Evolutionary conservation across 2,329 filamentous ascomycete genomes (phyloP).

Genomic region (Phaeomoniella chlamydospora): DNA sequence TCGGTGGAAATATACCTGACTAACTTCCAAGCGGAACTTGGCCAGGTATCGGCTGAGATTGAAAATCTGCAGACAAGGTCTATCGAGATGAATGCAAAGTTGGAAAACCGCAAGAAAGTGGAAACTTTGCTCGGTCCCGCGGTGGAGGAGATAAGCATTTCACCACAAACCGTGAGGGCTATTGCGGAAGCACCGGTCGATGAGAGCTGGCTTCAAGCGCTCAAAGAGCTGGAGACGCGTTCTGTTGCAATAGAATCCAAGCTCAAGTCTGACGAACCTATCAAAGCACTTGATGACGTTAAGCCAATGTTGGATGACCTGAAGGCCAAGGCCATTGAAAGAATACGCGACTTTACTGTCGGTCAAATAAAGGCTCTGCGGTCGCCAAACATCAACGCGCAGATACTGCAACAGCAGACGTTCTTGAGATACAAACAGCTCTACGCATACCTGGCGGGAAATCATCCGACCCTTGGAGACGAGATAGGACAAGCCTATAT

Average conservation of each 20-base stretch:
- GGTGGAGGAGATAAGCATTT: conserved; percentile 82
- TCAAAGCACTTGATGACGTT: conserved; percentile 70
- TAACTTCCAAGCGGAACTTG: conserved; percentile 86
- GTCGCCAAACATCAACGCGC: conserved; percentile 91
- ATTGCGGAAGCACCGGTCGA: conserved; percentile 84
- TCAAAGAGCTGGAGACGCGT: conserved; percentile 73
- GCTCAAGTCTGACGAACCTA: conserved; percentile 42
- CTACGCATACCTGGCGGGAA: conserved; percentile 68
- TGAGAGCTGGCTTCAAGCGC: conserved; percentile 69
- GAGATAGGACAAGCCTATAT: conserved; percentile 89
- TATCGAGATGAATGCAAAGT: conserved; percentile 61
- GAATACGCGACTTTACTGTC: conserved; percentile 88
- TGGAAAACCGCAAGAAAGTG: conserved; percentile 80
- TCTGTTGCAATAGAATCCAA: conserved; percentile 57
- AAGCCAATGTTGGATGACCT: conserved; percentile 75
- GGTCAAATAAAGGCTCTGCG: conserved; percentile 86
- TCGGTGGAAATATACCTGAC: conserved; percentile 88
- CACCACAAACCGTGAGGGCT: conserved; percentile 67
- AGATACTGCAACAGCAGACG: conserved; percentile 88
- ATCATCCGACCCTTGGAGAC: conserved; percentile 69
- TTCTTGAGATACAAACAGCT: conserved; percentile 82
- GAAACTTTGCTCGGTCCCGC: conserved; percentile 77
- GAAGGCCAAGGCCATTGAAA: conserved; percentile 65
- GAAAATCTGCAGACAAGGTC: conserved; percentile 85
- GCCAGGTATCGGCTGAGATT: conserved; percentile 84